These are phyloP conservation scores for Rhazya stricta DNA, from an alignment of 257 asterid species.

Conservation along the genomic window DNA sequence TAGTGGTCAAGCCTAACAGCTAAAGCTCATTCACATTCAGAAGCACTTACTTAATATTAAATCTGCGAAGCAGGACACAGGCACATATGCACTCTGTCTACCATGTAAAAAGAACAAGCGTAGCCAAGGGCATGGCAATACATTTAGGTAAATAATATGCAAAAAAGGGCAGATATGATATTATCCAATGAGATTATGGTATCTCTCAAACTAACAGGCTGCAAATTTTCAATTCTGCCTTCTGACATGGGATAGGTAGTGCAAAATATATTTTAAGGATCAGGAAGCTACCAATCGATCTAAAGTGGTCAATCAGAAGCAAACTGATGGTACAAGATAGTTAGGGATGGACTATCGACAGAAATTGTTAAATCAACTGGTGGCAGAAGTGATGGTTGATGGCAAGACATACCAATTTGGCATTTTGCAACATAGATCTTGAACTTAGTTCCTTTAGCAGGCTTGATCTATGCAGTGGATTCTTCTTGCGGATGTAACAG, in stretches of 20 bases:
- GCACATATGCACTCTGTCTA: background rate
- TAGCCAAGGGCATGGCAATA: background rate
- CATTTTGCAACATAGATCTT: background rate
- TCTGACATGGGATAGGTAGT: background rate
- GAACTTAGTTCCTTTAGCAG: background rate
- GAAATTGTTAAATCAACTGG: background rate
- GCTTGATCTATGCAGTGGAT: background rate
- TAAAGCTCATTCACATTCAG: background rate
- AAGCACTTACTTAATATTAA: background rate
- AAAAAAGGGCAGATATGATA: background rate
- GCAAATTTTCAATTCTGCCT: background rate
- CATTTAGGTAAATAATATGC: background rate
- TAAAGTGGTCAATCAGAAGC: background rate
- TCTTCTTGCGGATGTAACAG: background rate
- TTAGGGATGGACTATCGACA: background rate
- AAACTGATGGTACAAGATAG: background rate
- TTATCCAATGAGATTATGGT: background rate
- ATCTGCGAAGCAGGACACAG: background rate
- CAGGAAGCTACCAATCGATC: slow-evolving; percentile 6
- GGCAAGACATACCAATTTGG: background rate
- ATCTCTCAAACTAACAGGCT: background rate
- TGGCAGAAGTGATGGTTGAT: background rate
- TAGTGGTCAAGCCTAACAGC: slow-evolving; percentile 1
- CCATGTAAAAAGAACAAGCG: background rate
- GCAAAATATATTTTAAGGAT: background rate